A percentile compares a stretch with the other conserved stretches of the same genome.
These are phyloP conservation scores for Oenanthe javanica DNA, from an alignment of 140 eudicot species.

Conservation along the genomic window DNA sequence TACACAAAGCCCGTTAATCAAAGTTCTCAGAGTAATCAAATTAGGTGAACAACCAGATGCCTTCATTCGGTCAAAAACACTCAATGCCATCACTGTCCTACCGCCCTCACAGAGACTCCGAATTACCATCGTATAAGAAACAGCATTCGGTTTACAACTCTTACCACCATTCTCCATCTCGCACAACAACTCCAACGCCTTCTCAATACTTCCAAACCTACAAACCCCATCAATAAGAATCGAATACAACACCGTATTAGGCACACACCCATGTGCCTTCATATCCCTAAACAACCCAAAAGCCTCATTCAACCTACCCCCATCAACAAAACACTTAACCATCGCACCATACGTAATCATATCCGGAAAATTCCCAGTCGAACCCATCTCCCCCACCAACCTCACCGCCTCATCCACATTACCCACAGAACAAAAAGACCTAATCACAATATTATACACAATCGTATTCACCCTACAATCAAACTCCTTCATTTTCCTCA, in stretches of 20 bases:
- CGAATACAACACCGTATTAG: constrained; percentile 60
- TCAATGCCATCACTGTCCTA: constrained; percentile 41
- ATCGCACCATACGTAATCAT: constrained; percentile 59
- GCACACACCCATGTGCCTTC: constrained; percentile 45
- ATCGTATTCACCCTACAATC: constrained; percentile 56
- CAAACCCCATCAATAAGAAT: constrained; percentile 64
- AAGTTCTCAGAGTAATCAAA: constrained; percentile 39
- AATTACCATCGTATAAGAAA: constrained; percentile 67
- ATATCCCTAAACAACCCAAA: constrained; percentile 42
- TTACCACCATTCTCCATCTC: constrained; percentile 75
- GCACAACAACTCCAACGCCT: constrained; percentile 50
- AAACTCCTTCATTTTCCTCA: constrained; percentile 65
- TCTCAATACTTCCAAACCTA: constrained; percentile 46
- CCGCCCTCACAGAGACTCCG: constrained; percentile 52
- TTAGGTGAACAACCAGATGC: constrained; percentile 49
- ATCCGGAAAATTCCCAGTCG: constrained; percentile 53
- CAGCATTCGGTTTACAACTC: constrained; percentile 49
- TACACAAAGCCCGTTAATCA: constrained; percentile 56
- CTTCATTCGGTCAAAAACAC: constrained; percentile 60
- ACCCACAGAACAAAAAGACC: constrained; percentile 48
- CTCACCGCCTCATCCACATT: constrained; percentile 41
- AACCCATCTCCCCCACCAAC: constrained; percentile 64
- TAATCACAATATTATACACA: constrained; percentile 53
- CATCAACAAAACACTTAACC: constrained; percentile 63
- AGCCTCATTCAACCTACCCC: constrained; percentile 69